phyloP scores from a whole-genome alignment of 2,329 filamentous ascomycete genomes.

The Dactylellina parvicollis region DNA sequence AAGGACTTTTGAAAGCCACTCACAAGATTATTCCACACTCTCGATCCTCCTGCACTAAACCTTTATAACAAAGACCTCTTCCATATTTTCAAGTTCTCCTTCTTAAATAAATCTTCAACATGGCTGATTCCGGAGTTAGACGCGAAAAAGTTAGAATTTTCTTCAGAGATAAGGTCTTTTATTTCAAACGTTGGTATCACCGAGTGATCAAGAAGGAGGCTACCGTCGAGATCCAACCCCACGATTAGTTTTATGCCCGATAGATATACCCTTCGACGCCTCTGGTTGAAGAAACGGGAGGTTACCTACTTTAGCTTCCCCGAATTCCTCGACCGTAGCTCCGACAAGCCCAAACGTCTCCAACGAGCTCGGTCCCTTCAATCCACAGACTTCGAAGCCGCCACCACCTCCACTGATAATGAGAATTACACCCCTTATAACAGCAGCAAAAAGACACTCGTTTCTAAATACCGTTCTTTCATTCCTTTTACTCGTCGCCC shows the following conservation, averaged over 20 bases:
- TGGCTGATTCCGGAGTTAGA: conserved; percentile 19
- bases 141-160: conserved; percentile 40
- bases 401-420: conserved; percentile 20
- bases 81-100: too few relatives aligned
- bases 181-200: conserved; percentile 47
- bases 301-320: conserved; percentile 52
- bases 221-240: conserved; percentile 46
- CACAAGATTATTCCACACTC: conserved; percentile 29
- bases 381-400: conserved; percentile 39
- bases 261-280: conserved; percentile 51
- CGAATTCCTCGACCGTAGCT: conserved; percentile 45
- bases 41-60: conserved; percentile 5
- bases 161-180: conserved; percentile 45
- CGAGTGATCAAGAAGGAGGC: conserved; percentile 44
- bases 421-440: conserved; percentile 30
- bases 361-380: conserved; percentile 47
- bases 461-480: conserved; percentile 49
- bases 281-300: conserved; percentile 54
- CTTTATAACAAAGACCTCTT: too few relatives aligned
- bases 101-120: conserved; percentile 28
- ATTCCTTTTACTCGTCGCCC: conserved; percentile 35
- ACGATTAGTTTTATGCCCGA: conserved; percentile 53
- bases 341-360: conserved; percentile 43
- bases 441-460: conserved; percentile 37
- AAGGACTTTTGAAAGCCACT: conserved; percentile 28